Base-by-base conservation (phyloP, 495 filamentous ascomycete species). In the Antarctomyces pellizariae region DNA sequence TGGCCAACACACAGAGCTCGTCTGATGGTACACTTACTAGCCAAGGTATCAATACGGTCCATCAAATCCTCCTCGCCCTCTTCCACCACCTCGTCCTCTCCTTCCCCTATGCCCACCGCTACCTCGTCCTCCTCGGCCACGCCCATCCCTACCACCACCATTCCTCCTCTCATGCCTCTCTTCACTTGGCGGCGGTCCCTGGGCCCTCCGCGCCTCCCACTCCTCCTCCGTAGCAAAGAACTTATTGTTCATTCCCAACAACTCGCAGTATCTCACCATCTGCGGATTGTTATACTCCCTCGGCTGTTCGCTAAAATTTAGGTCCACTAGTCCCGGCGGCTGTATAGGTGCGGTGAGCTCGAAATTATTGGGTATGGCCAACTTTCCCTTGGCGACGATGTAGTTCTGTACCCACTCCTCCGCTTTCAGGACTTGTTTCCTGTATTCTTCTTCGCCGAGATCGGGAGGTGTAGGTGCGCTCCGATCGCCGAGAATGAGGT, bases 251-350 rank as follows among this genome's bases (percentile, higher is more conserved):
- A 93, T 75, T 2, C 65, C 66, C 1, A 92, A 24, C 30, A 92
- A 43, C 28, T 66, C 54, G 43, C 86, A 93, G 46, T 86, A 95
- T 10, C 47, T 41, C 4, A 47, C 47, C 5, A 78, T 93, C 48
- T 93, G 83, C 3, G 69, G 65, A 42, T 82, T 93, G 7, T 54
- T 74, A 43, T 79, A 89, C 48, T 89, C 80, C 0, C 45, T 41
- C 2, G 82, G 78, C 41, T 63, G 57, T 22, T 56, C 36, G 0
- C 32, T 28, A n/a, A n/a, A n/a, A 9, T 40, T 40, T 6, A 18
- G 42, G 25, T 46, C 46, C 10, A 47, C 44, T 10, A 39, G 41
- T 3, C 48, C 46, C 0, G 52, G 43, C 21, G 66, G 54, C 33
- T 78, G 75, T 3, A 60, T 48, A 3, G 77, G 77, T 2, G 86